A percentile compares a stretch with the other conserved stretches of the same genome.
phyloP scores from a whole-genome alignment of 2,329 filamentous ascomycete genomes.

The Sporothrix sp. region DNA sequence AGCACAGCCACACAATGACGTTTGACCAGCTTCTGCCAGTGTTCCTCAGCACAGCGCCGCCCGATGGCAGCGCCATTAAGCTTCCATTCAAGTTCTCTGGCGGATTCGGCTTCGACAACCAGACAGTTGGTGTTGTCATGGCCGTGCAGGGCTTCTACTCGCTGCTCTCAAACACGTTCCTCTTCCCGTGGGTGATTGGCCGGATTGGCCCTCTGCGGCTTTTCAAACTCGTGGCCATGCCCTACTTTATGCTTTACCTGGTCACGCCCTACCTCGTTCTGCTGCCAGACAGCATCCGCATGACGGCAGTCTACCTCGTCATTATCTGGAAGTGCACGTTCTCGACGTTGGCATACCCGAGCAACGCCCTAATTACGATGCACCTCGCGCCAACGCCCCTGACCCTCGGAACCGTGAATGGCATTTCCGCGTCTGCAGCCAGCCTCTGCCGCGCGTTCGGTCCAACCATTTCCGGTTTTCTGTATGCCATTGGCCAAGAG shows the following conservation, averaged over 20 bases:
- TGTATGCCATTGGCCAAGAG: slow-evolving; percentile 72
- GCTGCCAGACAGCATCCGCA: slow-evolving; percentile 61
- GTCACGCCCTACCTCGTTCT: slow-evolving; percentile 82
- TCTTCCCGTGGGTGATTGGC: slow-evolving; percentile 70
- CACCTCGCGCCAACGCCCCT: slow-evolving; percentile 74
- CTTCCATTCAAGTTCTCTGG: slow-evolving; percentile 85
- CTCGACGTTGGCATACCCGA: slow-evolving; percentile 82
- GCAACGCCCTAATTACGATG: slow-evolving; percentile 77
- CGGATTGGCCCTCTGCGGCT: slow-evolving; percentile 69
- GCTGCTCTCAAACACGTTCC: slow-evolving; percentile 71
- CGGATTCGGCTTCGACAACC: slow-evolving; percentile 74
- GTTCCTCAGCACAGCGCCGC: slow-evolving; percentile 64
- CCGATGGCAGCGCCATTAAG: slow-evolving; percentile 37
- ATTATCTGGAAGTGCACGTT: slow-evolving; percentile 91
- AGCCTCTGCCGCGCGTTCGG: slow-evolving; percentile 83
- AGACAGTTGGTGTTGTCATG: slow-evolving; percentile 78
- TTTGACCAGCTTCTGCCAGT: slow-evolving; percentile 91
- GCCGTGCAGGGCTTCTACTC: slow-evolving; percentile 85
- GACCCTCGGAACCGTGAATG: slow-evolving; percentile 86
- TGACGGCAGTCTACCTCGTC: slow-evolving; percentile 64
- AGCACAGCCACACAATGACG: slow-evolving; percentile 82
- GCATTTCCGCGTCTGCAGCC: slow-evolving; percentile 81
- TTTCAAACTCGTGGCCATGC: slow-evolving; percentile 70
- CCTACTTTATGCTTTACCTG: slow-evolving; percentile 83
- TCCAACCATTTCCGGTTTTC: slow-evolving; percentile 73